Conservation (phyloP, 1,284 basidiomycete species). For the Amylostereum areolatum region DNA sequence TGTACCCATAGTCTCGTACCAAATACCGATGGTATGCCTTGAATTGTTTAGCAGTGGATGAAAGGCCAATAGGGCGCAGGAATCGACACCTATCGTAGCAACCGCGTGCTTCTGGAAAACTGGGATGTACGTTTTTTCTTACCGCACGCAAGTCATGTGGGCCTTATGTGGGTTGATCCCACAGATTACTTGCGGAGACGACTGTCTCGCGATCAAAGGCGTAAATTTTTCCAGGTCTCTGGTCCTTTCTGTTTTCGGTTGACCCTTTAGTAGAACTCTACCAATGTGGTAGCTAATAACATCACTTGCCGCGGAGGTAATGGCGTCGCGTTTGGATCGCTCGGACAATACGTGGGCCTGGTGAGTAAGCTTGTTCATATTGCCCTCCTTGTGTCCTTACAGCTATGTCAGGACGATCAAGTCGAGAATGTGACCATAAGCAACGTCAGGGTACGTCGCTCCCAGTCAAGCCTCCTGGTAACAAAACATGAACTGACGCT, state of each 20-base stretch:
- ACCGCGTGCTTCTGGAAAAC: conserved; percentile 44
- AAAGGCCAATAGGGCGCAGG: conserved; percentile 22
- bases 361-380: conserved; percentile 22
- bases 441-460: conserved; percentile 35
- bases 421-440: conserved; percentile 52
- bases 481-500: not conserved
- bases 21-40: conserved; percentile 51
- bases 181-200: conserved; percentile 53
- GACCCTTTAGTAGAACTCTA: conserved; percentile 38
- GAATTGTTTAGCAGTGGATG: too few species aligned
- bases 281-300: conserved; percentile 44
- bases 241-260: too few species aligned
- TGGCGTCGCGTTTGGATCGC: conserved; percentile 58
- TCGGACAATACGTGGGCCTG: conserved; percentile 54
- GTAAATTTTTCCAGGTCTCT: conserved; percentile 24
- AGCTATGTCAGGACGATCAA: conserved; percentile 8
- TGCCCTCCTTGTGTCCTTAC: too few species aligned
- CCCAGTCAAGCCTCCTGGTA: not conserved
- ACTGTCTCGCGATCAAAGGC: conserved; percentile 64
- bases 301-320: conserved; percentile 58
- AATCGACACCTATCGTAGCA: conserved; percentile 55
- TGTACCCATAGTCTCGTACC: conserved; percentile 42
- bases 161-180: not conserved
- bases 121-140: conserved; percentile 36
- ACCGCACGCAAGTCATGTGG: not conserved